Evolutionary conservation across 78 protist genomes (phyloP), one percentile per base, ranked within the genome.

Genomic region (Guillardia theta): DNA sequence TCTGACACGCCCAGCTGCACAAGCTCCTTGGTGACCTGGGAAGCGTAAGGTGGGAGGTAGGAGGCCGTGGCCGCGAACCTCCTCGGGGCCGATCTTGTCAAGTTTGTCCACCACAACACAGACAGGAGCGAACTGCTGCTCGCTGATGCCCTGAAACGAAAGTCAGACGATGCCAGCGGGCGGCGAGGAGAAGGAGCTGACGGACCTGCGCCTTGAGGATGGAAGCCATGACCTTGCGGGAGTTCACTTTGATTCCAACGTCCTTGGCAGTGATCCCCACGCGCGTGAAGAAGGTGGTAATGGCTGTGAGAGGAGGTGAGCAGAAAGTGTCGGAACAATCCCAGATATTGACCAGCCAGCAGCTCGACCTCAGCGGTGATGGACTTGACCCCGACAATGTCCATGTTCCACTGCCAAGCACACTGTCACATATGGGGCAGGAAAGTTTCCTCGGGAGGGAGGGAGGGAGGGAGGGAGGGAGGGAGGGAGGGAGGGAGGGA

Each of bases 321-420:
- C n/a, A n/a, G 21, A 18, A 21, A 77, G 24, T 77, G 12, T 77
- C n/a, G n/a, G n/a, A n/a, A n/a, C n/a, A n/a, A n/a, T n/a, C n/a
- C n/a, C n/a, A n/a, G n/a, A n/a, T n/a, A n/a, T n/a, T n/a, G n/a
- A n/a, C n/a, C n/a, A 1, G 70, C 70, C 70, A 58, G 21, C 70
- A 58, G 6, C 70, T 58, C 70, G 39, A 58, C 70, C 70, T 58
- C 70, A 70, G 83, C 83, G 41, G 36, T 43, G 83, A 70, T 70
- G 41, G 83, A 70, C 87, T 54, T 53, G 64, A 94, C 96, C 44
- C 97, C 97, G 62, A 95, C 50, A 70, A 96, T 96, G 90, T 96
- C 97, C 97, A 95, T 96, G 94, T 96, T 96, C 94, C 97, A 96
- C 90, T 96, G n/a, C n/a, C n/a, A n/a, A n/a, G n/a, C n/a, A n/a